Evolutionary conservation across 2,329 filamentous ascomycete species (phyloP).

Genomic region (Hymenoscyphus salicellus): DNA sequence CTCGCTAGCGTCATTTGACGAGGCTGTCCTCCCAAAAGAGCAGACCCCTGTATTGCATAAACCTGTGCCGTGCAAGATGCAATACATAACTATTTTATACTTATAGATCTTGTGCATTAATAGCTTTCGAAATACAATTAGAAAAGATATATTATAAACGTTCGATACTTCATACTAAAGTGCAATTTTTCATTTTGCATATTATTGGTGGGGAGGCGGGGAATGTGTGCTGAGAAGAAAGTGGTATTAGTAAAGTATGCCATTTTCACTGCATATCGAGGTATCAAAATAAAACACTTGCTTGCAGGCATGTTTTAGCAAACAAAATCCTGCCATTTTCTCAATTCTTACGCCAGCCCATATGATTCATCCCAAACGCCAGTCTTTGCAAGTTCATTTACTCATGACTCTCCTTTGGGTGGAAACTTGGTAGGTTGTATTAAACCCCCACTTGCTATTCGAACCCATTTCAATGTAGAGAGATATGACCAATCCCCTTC

Average conservation of each 20-base stretch:
- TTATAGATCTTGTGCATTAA: too few species aligned
- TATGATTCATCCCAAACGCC: slow-evolving; percentile 15
- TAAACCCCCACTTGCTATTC: slow-evolving; percentile 63
- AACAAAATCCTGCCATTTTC: background rate
- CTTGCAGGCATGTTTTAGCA: background rate
- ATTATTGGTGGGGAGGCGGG: too few species aligned
- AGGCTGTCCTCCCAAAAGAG: slow-evolving; percentile 7
- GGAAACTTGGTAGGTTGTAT: slow-evolving; percentile 75
- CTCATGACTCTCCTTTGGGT: slow-evolving; percentile 52
- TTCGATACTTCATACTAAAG: too few species aligned
- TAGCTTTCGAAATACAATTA: too few species aligned
- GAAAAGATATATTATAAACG: too few species aligned
- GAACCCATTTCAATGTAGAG: slow-evolving; percentile 71
- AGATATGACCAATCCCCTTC: slow-evolving; percentile 81
- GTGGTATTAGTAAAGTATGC: too few species aligned
- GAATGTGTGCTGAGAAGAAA: too few species aligned
- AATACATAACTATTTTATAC: background rate
- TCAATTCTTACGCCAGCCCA: slow-evolving; percentile 18
- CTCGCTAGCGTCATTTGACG: slow-evolving; percentile 11
- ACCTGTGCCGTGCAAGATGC: background rate
- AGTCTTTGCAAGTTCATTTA: background rate
- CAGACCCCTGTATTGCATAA: background rate
- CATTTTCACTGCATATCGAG: background rate
- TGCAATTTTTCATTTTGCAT: too few species aligned
- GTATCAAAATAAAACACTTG: background rate